Evolutionary conservation across 192 early-diverging fungal genomes (phyloP).

Genomic region (Backusella psychrophila): DNA sequence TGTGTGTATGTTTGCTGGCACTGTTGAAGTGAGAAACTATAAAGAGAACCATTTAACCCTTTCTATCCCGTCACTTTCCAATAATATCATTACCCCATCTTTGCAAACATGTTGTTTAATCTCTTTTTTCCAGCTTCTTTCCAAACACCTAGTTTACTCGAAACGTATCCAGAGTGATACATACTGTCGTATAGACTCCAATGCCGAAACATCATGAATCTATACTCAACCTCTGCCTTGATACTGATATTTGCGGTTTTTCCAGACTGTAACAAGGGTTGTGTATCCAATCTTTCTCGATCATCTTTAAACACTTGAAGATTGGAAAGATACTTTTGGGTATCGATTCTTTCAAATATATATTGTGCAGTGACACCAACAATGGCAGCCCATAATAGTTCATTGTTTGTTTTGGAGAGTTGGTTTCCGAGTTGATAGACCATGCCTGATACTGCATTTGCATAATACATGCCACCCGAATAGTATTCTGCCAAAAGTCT

Average conservation of each 20-base stretch:
- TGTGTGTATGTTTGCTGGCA: conserved; percentile 72
- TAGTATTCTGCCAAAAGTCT: conserved; percentile 73
- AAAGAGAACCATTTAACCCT: background rate
- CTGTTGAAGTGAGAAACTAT: conserved; percentile 78
- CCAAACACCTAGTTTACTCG: conserved; percentile 87
- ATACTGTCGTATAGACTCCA: conserved; percentile 90
- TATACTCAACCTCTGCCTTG: conserved; percentile 71
- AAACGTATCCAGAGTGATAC: conserved; percentile 87
- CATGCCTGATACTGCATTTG: conserved; percentile 69
- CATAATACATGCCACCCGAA: conserved; percentile 72
- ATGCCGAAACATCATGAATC: conserved; percentile 84
- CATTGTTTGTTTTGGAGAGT: conserved; percentile 64
- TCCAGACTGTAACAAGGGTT: background rate
- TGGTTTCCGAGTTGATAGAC: conserved; percentile 74
- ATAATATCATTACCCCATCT: conserved; percentile 68
- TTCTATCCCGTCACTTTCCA: background rate
- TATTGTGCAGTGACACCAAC: conserved; percentile 80
- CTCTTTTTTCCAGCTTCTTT: conserved; percentile 75
- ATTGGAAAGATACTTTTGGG: conserved; percentile 60
- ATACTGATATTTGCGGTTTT: conserved; percentile 51
- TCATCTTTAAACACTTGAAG: conserved; percentile 68
- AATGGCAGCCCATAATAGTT: conserved; percentile 84
- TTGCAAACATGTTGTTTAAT: conserved; percentile 81
- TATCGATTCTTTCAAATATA: conserved; percentile 68
- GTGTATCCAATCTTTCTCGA: conserved; percentile 54